Evolutionary conservation across 768 basidiomycete species (phyloP).

Genomic region (Xerocomus brunneocitrinus): DNA sequence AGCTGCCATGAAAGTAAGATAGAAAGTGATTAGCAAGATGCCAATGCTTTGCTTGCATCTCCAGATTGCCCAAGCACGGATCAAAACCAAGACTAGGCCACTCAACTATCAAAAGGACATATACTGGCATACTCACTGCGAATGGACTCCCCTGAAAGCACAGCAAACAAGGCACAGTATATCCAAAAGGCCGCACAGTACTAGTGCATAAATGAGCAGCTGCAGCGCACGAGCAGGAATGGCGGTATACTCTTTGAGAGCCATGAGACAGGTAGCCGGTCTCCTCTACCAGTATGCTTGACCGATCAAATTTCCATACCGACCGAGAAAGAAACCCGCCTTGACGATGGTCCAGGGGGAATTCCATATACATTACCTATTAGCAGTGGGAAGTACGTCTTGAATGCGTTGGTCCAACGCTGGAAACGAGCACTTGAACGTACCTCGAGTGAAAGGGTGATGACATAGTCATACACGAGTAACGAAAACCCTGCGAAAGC

Average conservation of each 20-base stretch:
- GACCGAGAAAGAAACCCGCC: constrained; percentile 6
- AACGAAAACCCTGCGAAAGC: constrained; percentile 3
- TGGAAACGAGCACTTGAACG: not conserved
- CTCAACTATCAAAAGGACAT: not conserved
- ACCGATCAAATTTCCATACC: constrained; percentile 9
- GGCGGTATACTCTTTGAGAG: not conserved
- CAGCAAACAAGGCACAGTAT: not conserved
- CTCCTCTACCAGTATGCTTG: constrained; percentile 9
- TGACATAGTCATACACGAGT: constrained; percentile 8
- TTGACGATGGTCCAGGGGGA: constrained; percentile 7
- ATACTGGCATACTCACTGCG: not conserved
- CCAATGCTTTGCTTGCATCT: not conserved
- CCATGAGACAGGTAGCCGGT: not conserved
- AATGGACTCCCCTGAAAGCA: not conserved
- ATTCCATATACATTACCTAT: constrained; percentile 1
- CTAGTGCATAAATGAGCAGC: not conserved
- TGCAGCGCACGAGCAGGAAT: not conserved
- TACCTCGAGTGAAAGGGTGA: constrained; percentile 13
- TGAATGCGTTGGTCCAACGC: not conserved
- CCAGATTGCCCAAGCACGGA: not conserved
- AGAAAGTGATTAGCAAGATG: not conserved
- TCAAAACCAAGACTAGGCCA: not conserved
- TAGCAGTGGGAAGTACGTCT: not conserved
- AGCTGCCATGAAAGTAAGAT: not conserved
- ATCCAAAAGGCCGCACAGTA: not conserved